Evolutionary conservation across 352 stramenopile genomes (phyloP), one percentile per base, ranked within the genome.

Genomic region (Pythium phragmitis): DNA sequence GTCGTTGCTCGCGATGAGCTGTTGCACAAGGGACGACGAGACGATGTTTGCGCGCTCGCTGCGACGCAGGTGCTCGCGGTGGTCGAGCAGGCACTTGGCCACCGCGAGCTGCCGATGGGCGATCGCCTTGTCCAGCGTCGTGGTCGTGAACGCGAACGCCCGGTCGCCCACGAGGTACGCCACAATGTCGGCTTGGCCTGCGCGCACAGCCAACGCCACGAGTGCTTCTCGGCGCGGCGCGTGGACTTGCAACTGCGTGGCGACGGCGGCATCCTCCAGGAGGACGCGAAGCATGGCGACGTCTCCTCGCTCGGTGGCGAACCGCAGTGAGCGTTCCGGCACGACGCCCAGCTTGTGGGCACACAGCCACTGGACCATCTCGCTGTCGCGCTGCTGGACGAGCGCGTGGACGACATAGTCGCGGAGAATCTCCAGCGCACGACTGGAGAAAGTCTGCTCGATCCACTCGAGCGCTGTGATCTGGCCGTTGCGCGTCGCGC

Each of bases 41-140:
- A 43, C 12, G 13, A 65, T 23, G n/a, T 14, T 9, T 17, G 33
- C 13, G 6, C 28, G 17, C 4, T 13, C 26, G n/a, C 19, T 36
- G 4, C 28, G n/a, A 12, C 33, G 36, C 16, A 54, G 8, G 11
- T 19, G 43, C 28, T 7, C 43, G 26, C 34, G 46, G n/a, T 53
- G 42, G 45, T 62, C 45, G 16, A 67, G 45, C 13, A 67, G 9
- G 8, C 41, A 61, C 52, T 67, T 61, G 43, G 26, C 45, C 16
- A 57, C 50, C 6, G 19, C 21, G 13, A 67, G 23, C 4, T 56
- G 34, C 7, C 60, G 41, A 14, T 26, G 6, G 1, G 30, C 52
- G 12, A 67, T 52, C 33, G 60, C 51, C 36, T 56, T 55, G 23
- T 60, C 43, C 13, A 67, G 3, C 16, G 52, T 54, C 50, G 30